Evolutionary conservation across 1,284 basidiomycete species (phyloP).

Genomic region (Apiotrichum siamense): DNA sequence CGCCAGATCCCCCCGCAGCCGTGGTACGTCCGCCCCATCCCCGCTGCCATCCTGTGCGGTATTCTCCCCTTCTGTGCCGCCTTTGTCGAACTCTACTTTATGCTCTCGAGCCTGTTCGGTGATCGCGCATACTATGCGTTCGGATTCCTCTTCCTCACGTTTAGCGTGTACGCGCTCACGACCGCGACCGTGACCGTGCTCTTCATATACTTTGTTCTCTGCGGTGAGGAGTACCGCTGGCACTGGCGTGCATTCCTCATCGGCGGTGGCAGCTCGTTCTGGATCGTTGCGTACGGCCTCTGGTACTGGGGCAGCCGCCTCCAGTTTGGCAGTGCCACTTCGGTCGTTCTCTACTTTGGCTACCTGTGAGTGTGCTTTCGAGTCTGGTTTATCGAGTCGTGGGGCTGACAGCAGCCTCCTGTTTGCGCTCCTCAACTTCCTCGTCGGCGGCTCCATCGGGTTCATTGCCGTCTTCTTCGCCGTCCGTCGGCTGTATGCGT

Average conservation of each 20-base stretch:
- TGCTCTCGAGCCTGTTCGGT: conserved; percentile 87
- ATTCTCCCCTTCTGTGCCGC: conserved; percentile 92
- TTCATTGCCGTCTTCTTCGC: conserved; percentile 85
- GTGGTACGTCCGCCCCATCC: conserved; percentile 72
- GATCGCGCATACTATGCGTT: conserved; percentile 92
- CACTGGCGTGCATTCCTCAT: conserved; percentile 93
- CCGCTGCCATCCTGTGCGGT: conserved; percentile 76
- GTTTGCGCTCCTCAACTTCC: conserved; percentile 75
- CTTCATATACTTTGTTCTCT: conserved; percentile 87
- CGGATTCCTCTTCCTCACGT: conserved; percentile 88
- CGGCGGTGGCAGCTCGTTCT: conserved; percentile 90
- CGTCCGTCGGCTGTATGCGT: conserved; percentile 69
- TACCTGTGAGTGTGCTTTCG: conserved; percentile 71
- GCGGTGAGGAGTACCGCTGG: conserved; percentile 96
- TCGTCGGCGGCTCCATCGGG: conserved; percentile 79
- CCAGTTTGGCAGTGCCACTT: conserved; percentile 74
- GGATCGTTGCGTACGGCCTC: conserved; percentile 70
- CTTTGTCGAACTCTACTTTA: conserved; percentile 92
- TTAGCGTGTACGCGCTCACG: conserved; percentile 74
- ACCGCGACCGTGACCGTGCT: conserved; percentile 85
- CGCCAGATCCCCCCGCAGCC: conserved; percentile 79
- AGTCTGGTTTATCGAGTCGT: not conserved
- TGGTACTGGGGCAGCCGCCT: conserved; percentile 80
- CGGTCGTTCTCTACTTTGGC: conserved; percentile 81
- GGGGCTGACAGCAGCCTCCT: conserved; percentile 50